These are phyloP conservation scores for Mycena venus DNA, from an alignment of 768 basidiomycete genomes.

Conservation along the genomic window DNA sequence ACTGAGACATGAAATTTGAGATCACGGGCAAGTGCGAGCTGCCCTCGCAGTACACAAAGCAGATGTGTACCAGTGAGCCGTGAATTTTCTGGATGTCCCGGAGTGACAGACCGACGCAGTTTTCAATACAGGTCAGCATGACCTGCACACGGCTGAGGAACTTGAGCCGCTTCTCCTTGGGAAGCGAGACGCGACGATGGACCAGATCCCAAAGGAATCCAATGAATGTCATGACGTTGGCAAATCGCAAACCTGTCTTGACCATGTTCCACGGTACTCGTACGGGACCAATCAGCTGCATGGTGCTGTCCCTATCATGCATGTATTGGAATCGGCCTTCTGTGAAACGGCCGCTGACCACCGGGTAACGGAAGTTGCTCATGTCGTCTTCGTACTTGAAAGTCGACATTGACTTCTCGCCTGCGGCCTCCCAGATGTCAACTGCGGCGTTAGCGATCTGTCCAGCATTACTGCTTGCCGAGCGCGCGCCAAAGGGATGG, in stretches of 20 bases:
- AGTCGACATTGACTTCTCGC: not conserved
- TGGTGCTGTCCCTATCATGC: slow-evolving; percentile 24
- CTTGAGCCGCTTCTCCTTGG: slow-evolving; percentile 43
- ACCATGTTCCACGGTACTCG: slow-evolving; percentile 41
- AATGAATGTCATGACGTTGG: slow-evolving; percentile 34
- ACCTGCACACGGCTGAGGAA: slow-evolving; percentile 26
- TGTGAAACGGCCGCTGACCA: not conserved
- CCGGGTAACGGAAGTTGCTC: not conserved
- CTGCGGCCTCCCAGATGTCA: slow-evolving; percentile 22
- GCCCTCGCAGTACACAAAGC: slow-evolving; percentile 12
- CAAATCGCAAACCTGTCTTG: slow-evolving; percentile 38
- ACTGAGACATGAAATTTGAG: slow-evolving; percentile 14
- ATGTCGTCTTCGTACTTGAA: slow-evolving; percentile 39
- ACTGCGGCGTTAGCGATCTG: slow-evolving; percentile 31
- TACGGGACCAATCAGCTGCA: slow-evolving; percentile 29
- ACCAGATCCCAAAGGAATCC: slow-evolving; percentile 48
- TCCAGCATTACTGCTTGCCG: slow-evolving; percentile 40
- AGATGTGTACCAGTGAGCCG: slow-evolving; percentile 19
- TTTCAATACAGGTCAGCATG: not conserved
- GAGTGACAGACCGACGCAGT: not conserved
- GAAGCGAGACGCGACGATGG: slow-evolving; percentile 38
- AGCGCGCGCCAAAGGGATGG: slow-evolving; percentile 33
- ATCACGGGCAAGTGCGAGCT: slow-evolving; percentile 7
- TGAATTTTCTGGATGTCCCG: slow-evolving; percentile 21
- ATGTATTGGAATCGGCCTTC: slow-evolving; percentile 1